Evolutionary conservation across 495 filamentous ascomycete genomes (phyloP).

Genomic region (Penicillium bovifimosum): DNA sequence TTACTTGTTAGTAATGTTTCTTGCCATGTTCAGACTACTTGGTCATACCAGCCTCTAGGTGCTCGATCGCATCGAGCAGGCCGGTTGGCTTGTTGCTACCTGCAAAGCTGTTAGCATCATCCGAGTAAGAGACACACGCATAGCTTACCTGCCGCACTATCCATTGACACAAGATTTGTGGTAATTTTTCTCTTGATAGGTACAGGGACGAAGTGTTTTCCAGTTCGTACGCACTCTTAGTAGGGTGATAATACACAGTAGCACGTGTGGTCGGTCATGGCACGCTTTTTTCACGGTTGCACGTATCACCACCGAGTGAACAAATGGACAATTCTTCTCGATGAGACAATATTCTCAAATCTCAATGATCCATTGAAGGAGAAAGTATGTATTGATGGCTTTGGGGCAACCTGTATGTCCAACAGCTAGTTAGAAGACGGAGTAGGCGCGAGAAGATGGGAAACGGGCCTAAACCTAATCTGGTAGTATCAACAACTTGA

Average conservation of each 20-base stretch:
- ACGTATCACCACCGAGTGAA: not conserved
- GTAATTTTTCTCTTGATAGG: not conserved
- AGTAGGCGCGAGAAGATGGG: slow-evolving; percentile 15
- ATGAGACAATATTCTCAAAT: not conserved
- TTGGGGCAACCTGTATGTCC: not conserved
- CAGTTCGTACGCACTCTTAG: not conserved
- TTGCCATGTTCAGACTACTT: not conserved
- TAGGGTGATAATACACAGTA: not conserved
- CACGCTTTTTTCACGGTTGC: not conserved
- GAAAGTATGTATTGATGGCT: not conserved
- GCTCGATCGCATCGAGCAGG: slow-evolving; percentile 37
- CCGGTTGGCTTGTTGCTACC: slow-evolving; percentile 15
- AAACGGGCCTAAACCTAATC: slow-evolving; percentile 19
- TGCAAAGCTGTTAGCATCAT: slow-evolving; percentile 2
- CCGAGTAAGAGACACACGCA: not conserved
- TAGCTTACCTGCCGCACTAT: not conserved
- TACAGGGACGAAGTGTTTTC: not conserved
- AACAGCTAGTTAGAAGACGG: slow-evolving; percentile 10
- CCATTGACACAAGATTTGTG: not conserved
- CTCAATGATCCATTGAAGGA: no score
- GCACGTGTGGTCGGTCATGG: not conserved
- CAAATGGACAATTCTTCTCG: not conserved
- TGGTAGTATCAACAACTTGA: slow-evolving; percentile 25
- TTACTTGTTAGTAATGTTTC: slow-evolving; percentile 6
- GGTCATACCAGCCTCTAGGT: slow-evolving; percentile 40